Base-by-base conservation (phyloP, 2,329 filamentous ascomycete species). In the Arthrinium phaeospermum region DNA sequence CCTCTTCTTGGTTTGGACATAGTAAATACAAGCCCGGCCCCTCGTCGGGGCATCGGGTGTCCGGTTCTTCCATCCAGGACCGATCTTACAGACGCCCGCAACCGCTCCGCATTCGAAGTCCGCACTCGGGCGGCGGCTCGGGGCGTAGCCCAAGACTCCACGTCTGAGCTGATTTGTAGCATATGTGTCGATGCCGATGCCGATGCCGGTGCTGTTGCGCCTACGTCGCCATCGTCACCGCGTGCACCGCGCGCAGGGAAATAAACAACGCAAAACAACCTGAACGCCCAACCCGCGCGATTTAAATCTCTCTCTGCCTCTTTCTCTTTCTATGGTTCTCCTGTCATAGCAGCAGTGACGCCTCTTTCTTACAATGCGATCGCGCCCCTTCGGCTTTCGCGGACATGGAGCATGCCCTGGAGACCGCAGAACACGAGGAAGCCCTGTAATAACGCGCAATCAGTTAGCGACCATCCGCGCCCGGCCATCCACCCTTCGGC, bases 401-500 rank as follows among this genome's bases (percentile, higher is more conserved):
- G 92, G 78, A 94, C 85, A 83, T 98, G 95, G 74, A 98, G 88
- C 80, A 93, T 90, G 75, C 95, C 96, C 83, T 98, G 96, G 76
- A 95, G 90, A 72, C 92, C 93, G 84, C 96, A 98, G 85, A 97
- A 98, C 69, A 97, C 88, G 72, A 98, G 89, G 87, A 98, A 98
- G 24, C 88, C 91, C 95, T 97, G 30, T 2, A 16, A 70, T 10
- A 34, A 51, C 73, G n/a, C 77, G 75, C 57, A 8, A 41, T 41
- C 34, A 41, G 69, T 69, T 2, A 68, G 70, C 68, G 57, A 67
- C 44, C 46, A 67, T 46, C 46, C 46, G 45, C 41, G 10, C 7
- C 30, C 44, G 8, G 37, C 34, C 68, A 37, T 51, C 73, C 19
- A 30, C 51, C 12, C 34, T 8, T 57, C n/a, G 30, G 41, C 46